phyloP scores from a whole-genome alignment of 768 basidiomycete species.

The Calvatia gigantea region DNA sequence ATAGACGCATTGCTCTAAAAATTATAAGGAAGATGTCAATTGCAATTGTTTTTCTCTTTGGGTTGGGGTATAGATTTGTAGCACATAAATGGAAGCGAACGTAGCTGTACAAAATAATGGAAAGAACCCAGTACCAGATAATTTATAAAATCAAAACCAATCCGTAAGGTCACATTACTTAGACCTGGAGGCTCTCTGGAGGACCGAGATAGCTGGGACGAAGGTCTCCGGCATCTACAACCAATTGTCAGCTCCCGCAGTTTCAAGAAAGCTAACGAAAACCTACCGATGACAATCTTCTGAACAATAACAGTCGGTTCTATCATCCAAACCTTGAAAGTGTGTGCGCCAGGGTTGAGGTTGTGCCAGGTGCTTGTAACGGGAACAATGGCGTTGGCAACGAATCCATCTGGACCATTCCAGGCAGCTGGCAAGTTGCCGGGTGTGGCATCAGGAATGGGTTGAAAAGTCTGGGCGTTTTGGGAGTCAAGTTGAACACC shows the following conservation, averaged over 20 bases:
- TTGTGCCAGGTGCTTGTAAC: slow-evolving; percentile 37
- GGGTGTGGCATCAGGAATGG: slow-evolving; percentile 42
- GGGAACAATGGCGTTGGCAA: slow-evolving; percentile 46
- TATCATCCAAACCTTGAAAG: slow-evolving; percentile 56
- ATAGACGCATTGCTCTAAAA: background rate
- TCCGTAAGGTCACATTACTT: background rate
- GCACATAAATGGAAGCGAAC: background rate
- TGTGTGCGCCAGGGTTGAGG: slow-evolving; percentile 50
- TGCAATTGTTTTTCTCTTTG: too few relatives aligned
- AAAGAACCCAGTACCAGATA: background rate
- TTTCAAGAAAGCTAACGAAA: background rate
- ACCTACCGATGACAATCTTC: slow-evolving; percentile 56
- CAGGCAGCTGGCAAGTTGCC: slow-evolving; percentile 44
- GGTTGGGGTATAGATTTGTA: too few relatives aligned
- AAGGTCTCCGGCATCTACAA: slow-evolving; percentile 53
- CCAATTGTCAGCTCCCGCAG: background rate
- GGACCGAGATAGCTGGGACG: slow-evolving; percentile 58
- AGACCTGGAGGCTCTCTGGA: slow-evolving; percentile 47
- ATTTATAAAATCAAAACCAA: background rate
- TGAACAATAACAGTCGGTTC: slow-evolving; percentile 59
- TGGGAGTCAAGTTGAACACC: slow-evolving; percentile 48
- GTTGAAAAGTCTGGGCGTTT: slow-evolving; percentile 38
- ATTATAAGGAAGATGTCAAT: background rate
- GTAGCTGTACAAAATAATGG: background rate
- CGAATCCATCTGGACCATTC: slow-evolving; percentile 48